Base-by-base conservation (phyloP, 352 stramenopile genomes). In the Elongisporangium anandrum region DNA sequence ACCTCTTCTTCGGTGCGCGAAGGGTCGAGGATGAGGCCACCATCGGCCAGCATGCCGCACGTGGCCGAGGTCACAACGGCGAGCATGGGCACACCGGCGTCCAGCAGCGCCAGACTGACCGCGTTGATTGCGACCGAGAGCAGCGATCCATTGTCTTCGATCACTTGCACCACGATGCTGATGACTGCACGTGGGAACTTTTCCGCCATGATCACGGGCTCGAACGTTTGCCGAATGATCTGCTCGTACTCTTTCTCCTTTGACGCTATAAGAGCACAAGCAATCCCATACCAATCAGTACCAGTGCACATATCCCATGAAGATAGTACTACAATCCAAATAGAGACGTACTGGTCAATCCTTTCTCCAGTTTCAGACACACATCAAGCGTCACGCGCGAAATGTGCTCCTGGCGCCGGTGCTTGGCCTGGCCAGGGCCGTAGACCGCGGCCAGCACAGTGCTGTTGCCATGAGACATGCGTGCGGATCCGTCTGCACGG, bases 181-280 rank as follows among this genome's bases (percentile, higher is more conserved):
- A 94, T 91, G 47, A 94, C 73, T n/a, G 85, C 81, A 56, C 85
- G 82, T 47, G 85, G 80, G 66, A 80, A 94, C n/a, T 68, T 85
- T 49, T 91, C 77, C 16, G 72, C 73, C 45, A 90, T 50, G 51
- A 94, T 66, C 22, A 92, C 64, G 19, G 82, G 77, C 59, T 81
- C 73, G 60, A 92, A 94, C 20, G 83, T 91, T 60, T 90, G 62
- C 8, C 82, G 80, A 54, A 94, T 84, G 51, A 94, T 77, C 72
- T 87, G 77, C 63, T 94, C 85, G 64, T 88, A 91, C 64, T 91
- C 85, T 60, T 92, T 94, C 71, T 94, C 82, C 65, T 87, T 90
- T 50, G 79, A 87, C 52, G 73, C 82, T 92, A 48, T 26, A 61
- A 54, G n/a, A 13, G 54, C 26, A 53, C 20, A 41, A 10, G 57